Evolutionary conservation across 192 early-diverging fungal genomes (phyloP).

Genomic region (Coemansia sp.): DNA sequence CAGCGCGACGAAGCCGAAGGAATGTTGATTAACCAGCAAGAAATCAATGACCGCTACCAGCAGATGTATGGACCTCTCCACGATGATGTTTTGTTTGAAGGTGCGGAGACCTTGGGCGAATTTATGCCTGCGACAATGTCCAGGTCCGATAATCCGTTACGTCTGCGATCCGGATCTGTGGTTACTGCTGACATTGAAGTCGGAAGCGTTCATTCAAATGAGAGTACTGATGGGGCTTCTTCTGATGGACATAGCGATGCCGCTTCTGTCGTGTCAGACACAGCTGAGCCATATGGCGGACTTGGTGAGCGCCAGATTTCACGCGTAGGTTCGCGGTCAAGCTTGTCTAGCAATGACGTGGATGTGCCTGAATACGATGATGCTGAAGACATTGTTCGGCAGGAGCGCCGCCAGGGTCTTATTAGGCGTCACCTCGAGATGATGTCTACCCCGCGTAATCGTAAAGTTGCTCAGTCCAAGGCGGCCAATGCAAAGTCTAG

Average conservation of each 20-base stretch:
- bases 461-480: neutral
- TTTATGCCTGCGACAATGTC: slow-evolving; percentile 11
- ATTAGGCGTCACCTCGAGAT: slow-evolving; percentile 22
- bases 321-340: slow-evolving; percentile 26
- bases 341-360: slow-evolving; percentile 10
- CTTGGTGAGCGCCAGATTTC: neutral
- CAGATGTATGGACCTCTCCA: slow-evolving; percentile 37
- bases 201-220: neutral
- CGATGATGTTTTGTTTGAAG: slow-evolving; percentile 15
- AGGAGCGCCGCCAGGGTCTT: slow-evolving; percentile 39
- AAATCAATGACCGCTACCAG: slow-evolving; percentile 39
- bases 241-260: neutral
- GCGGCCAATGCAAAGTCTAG: neutral
- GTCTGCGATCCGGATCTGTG: slow-evolving; percentile 3
- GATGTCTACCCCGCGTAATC: slow-evolving; percentile 21
- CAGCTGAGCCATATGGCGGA: neutral
- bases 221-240: neutral
- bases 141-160: neutral
- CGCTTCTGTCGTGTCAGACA: neutral
- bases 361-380: slow-evolving; percentile 5
- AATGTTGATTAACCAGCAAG: slow-evolving; percentile 35
- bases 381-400: slow-evolving; percentile 33
- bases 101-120: slow-evolving; percentile 32
- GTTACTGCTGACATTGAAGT: neutral
- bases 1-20: slow-evolving; percentile 21